Evolutionary conservation across 2,329 filamentous ascomycete species (phyloP), one percentile per base, ranked within the genome.

Genomic region (Zasmidium cellare): DNA sequence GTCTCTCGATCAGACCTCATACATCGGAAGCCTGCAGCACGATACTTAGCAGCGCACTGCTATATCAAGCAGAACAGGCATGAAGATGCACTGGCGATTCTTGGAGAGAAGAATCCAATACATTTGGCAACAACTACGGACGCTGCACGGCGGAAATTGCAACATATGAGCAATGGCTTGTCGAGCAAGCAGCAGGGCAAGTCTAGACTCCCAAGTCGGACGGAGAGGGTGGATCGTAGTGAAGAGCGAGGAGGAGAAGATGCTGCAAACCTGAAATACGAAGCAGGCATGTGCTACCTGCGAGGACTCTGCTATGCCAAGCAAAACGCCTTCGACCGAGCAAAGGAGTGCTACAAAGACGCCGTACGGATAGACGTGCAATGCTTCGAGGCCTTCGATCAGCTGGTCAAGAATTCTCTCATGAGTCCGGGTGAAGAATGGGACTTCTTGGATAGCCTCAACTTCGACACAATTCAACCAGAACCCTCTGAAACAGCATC

Each of bases 311-410:
- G 96, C 80, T 97, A 92, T 72, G 92, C 94, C 6, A 96, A 96
- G 76, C 91, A 96, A 74, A 99, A 97, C 74, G 90, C 93, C 23
- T 97, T 97, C 69, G 94, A 99, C 73, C 87, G 92, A 31, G 94
- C 94, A 53, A 97, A 97, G 74, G 92, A 97, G 69, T 97, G 94
- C 77, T 99, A 97, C 82, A 97, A 97, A 78, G 91, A 96, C 69
- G 94, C 94, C 1, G 92, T 97, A 47, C 87, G 90, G 61, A 97
- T 99, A 70, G 94, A 99, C 71, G 92, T 97, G 2, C 92, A 96
- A 74, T 99, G 94, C 76, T 97, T 96, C 71, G 94, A 99, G 75
- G 94, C 94, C 0, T 97, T 99, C 71, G 92, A 97, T 68, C 92
- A 97, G 78, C 84, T 99, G 55, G 97, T 97, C 87, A 91, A 92